A percentile compares a stretch with the other conserved stretches of the same genome.
Evolutionary conservation across 108 stramenopile genomes (phyloP).

Genomic region (Pinguiococcus pyrenoidosus): DNA sequence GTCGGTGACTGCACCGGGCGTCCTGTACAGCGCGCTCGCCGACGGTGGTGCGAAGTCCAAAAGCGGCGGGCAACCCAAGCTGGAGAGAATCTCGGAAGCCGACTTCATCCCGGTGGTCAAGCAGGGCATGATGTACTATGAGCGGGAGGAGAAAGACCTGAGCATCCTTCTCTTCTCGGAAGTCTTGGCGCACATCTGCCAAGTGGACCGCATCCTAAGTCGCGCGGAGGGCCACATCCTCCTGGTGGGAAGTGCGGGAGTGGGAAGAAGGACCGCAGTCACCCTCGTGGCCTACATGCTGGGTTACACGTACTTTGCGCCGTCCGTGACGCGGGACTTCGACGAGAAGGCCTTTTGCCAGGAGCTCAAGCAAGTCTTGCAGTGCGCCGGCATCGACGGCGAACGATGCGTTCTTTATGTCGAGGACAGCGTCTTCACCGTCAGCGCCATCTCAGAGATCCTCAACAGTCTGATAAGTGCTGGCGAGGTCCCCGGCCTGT

Average conservation of each 20-base stretch:
- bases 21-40: too few relatives aligned
- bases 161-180: slow-evolving; percentile 32
- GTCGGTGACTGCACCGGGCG: too few relatives aligned
- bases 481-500: slow-evolving; percentile 46
- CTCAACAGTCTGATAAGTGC: slow-evolving; percentile 41
- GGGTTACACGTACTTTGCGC: slow-evolving; percentile 20
- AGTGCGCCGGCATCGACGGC: slow-evolving; percentile 36
- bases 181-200: slow-evolving; percentile 28
- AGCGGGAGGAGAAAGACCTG: slow-evolving; percentile 45
- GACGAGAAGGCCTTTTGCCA: slow-evolving; percentile 20
- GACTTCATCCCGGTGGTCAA: slow-evolving; percentile 27
- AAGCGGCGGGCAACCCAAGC: background rate
- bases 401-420: slow-evolving; percentile 24
- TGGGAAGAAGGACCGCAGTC: slow-evolving; percentile 34
- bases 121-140: slow-evolving; percentile 29
- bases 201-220: slow-evolving; percentile 41
- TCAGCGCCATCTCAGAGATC: slow-evolving; percentile 32
- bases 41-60: too few relatives aligned
- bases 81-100: slow-evolving; percentile 9
- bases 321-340: slow-evolving; percentile 22
- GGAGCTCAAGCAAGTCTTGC: slow-evolving; percentile 42
- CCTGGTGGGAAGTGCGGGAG: slow-evolving; percentile 39
- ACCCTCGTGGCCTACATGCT: slow-evolving; percentile 40
- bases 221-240: slow-evolving; percentile 39
- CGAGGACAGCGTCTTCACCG: slow-evolving; percentile 42